Base-by-base conservation (phyloP, 2,329 filamentous ascomycete genomes). In the Epicoccum sorghinum region DNA sequence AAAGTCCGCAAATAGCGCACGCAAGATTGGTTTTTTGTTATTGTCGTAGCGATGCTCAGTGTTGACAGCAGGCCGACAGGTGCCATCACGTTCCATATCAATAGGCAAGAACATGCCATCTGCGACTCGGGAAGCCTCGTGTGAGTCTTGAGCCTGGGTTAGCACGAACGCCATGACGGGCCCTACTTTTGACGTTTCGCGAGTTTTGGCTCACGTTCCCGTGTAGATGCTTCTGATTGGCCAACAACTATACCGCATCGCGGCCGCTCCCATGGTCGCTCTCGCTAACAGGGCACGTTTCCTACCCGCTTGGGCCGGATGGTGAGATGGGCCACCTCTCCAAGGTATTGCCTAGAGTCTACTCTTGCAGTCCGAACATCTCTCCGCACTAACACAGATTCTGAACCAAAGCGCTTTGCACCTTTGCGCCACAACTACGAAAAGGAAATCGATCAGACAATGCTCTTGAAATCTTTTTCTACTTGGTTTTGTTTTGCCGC, bases 131-230 rank as follows among this genome's bases (percentile, higher is more conserved):
- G 36, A 47, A 56, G 47, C 46, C 40, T 47, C 41, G 49, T 37
- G 45, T 42, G 18, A 58, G 47, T 43, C 51, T 47, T 30, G 51
- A 50, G 54, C 37, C 50, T 47, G 55, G 55, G 52, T 61, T 58
- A 58, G 58, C 51, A 57, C 45, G 33, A 46, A 58, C 55, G 62
- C 49, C 61, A 52, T 51, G 22, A 36, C 49, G 61, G 47, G 45
- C 54, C 41, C 52, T 52, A 42, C 51, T 52, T 43, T 37, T 46
- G 49, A 44, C 35, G 39, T 57, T 40, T 54, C 54, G 61, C 58
- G 58, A 57, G 47, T 50, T 45, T 54, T 55, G 50, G 41, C 60
- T 62, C 61, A 64, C 57, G 51, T 59, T 64, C 58, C 55, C 51
- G 57, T 57, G 55, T 43, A 30, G 18, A 8, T 33, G 42, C 45